phyloP scores from a whole-genome alignment of 208 protist genomes.

The Wallacemonas sp. region DNA sequence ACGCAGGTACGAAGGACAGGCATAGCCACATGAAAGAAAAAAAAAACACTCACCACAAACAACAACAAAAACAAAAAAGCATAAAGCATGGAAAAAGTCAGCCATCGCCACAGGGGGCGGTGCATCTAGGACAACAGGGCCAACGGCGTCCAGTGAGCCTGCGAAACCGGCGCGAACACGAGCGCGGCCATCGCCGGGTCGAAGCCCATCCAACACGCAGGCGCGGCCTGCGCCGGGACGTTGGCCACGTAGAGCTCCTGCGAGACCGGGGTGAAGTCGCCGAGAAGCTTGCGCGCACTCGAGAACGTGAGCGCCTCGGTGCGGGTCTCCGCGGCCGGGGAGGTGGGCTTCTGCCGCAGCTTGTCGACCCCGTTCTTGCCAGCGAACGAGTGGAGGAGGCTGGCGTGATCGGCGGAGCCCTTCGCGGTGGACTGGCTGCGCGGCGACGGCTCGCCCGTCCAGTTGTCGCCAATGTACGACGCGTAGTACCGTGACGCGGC shows the following conservation, averaged over 20 bases:
- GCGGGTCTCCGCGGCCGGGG: slow-evolving; percentile 14
- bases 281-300: slow-evolving; percentile 31
- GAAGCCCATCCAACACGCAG: slow-evolving; percentile 71
- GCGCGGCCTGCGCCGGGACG: background rate
- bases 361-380: background rate
- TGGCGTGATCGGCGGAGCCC: background rate
- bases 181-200: slow-evolving; percentile 34
- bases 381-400: slow-evolving; percentile 4
- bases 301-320: slow-evolving; percentile 34
- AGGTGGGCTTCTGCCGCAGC: background rate
- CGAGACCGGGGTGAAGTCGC: slow-evolving; percentile 29
- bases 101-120: too few relatives aligned
- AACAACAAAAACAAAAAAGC: too few relatives aligned
- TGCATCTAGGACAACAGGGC: slow-evolving; percentile 2
- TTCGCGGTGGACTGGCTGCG: background rate
- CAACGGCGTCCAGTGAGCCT: slow-evolving; percentile 19
- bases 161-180: slow-evolving; percentile 42
- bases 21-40: too few relatives aligned
- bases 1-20: too few relatives aligned
- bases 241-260: slow-evolving; percentile 14
- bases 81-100: too few relatives aligned
- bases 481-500: slow-evolving; percentile 29
- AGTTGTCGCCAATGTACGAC: slow-evolving; percentile 40
- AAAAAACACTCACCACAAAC: too few relatives aligned
- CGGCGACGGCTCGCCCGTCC: slow-evolving; percentile 12